Percentiles rank a stretch among this genome's conserved stretches.
Evolutionary conservation across 2,329 filamentous ascomycete species (phyloP).

Genomic region (Amauroascus niger): DNA sequence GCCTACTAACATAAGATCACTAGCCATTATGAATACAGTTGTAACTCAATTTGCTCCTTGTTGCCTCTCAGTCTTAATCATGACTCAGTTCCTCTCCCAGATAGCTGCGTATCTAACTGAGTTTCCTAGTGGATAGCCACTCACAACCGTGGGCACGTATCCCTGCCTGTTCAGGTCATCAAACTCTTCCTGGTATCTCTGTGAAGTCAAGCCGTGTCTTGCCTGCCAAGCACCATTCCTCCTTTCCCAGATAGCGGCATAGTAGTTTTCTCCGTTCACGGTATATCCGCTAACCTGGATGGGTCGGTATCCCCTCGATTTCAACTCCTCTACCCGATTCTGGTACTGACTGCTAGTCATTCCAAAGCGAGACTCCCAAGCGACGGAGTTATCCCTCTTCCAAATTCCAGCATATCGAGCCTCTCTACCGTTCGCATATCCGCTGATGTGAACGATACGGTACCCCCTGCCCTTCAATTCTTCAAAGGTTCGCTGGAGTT

Average conservation of each 20-base stretch:
- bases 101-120: slow-evolving; percentile 11
- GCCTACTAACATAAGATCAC: not conserved
- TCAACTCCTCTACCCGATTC: not conserved
- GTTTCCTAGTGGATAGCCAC: slow-evolving; percentile 6
- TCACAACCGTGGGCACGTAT: slow-evolving; percentile 12
- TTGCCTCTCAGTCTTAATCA: not conserved
- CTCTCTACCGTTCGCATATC: slow-evolving; percentile 10
- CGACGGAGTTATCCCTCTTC: slow-evolving; percentile 4
- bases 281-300: slow-evolving; percentile 13
- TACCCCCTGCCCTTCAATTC: slow-evolving; percentile 10
- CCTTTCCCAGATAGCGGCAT: slow-evolving; percentile 15
- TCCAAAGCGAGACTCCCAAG: slow-evolving; percentile 11
- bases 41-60: not conserved
- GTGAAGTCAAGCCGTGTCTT: slow-evolving; percentile 8
- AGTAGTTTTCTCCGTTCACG: slow-evolving; percentile 11
- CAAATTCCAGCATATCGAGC: slow-evolving; percentile 15
- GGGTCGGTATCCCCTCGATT: not conserved
- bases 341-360: slow-evolving; percentile 6
- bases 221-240: slow-evolving; percentile 8
- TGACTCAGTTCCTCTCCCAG: slow-evolving; percentile 9
- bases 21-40: not conserved
- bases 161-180: slow-evolving; percentile 5
- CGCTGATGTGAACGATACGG: slow-evolving; percentile 13
- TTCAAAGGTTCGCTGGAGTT: slow-evolving; percentile 6
- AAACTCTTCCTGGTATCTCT: slow-evolving; percentile 11